A percentile compares a stretch with the other conserved stretches of the same genome.
Evolutionary conservation across 2,329 filamentous ascomycete genomes (phyloP).

Genomic region (Sarocladium strictum): DNA sequence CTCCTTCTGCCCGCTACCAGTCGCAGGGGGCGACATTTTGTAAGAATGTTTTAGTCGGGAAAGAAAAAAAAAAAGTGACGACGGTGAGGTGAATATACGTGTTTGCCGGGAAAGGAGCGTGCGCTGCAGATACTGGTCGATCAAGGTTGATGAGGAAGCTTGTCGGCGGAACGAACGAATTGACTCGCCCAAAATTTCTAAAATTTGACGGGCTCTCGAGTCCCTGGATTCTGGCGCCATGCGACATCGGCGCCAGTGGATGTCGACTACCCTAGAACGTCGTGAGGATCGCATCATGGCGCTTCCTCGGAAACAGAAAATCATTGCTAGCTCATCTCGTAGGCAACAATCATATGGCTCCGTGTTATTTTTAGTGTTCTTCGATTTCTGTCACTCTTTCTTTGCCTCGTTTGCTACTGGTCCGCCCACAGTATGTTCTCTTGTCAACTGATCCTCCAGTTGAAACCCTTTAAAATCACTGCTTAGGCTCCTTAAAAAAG

Average conservation of each 20-base stretch:
- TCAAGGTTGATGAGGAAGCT: not conserved
- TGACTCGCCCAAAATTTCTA: slow-evolving; percentile 7
- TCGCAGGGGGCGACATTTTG: slow-evolving; percentile 54
- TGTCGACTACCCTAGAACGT: not conserved
- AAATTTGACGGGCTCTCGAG: slow-evolving; percentile 7
- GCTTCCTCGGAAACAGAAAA: too few relatives aligned
- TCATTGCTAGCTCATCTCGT: too few relatives aligned
- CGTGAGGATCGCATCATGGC: too few relatives aligned
- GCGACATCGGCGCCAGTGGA: not conserved
- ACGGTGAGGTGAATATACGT: not conserved
- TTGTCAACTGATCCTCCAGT: too few relatives aligned
- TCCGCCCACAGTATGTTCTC: too few relatives aligned
- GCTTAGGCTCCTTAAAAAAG: too few relatives aligned
- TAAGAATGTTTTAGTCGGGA: not conserved
- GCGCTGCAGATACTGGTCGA: slow-evolving; percentile 1
- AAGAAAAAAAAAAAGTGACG: not conserved
- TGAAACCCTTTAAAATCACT: too few relatives aligned
- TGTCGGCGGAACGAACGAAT: not conserved
- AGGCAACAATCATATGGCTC: too few relatives aligned
- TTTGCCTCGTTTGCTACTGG: too few relatives aligned
- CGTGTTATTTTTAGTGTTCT: too few relatives aligned
- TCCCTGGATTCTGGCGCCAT: slow-evolving; percentile 1
- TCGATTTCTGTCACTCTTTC: too few relatives aligned
- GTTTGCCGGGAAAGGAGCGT: not conserved
- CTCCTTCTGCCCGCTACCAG: slow-evolving; percentile 61